phyloP scores from a whole-genome alignment of 805 yeast genomes.

The Blastobotrys parvus region DNA sequence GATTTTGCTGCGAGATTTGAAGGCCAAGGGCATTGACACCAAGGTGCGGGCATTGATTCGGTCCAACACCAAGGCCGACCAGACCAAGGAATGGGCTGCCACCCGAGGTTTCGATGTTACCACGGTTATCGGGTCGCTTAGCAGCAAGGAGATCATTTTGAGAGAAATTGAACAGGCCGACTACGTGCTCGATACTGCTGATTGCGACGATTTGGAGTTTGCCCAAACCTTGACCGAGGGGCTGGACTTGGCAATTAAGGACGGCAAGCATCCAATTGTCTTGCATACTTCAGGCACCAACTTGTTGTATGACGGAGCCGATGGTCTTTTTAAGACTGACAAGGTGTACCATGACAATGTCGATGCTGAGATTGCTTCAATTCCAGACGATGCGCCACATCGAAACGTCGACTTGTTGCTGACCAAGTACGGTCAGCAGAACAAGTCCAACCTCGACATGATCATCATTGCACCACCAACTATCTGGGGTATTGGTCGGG shows the following conservation, averaged over 20 bases:
- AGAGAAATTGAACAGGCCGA: slow-evolving; percentile 9
- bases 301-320: slow-evolving; percentile 9
- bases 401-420: slow-evolving; percentile 13
- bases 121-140: slow-evolving; percentile 8
- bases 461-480: slow-evolving; percentile 17
- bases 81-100: slow-evolving; percentile 13
- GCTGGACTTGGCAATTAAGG: slow-evolving; percentile 4
- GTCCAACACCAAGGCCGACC: slow-evolving; percentile 7
- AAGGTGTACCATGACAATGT: slow-evolving; percentile 11
- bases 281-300: slow-evolving; percentile 16
- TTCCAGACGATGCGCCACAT: slow-evolving; percentile 13
- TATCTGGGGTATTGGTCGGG: slow-evolving; percentile 18
- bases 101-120: slow-evolving; percentile 5
- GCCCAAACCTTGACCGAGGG: slow-evolving; percentile 10
- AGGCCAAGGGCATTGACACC: slow-evolving; percentile 1
- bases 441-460: slow-evolving; percentile 5
- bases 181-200: slow-evolving; percentile 11
- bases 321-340: slow-evolving; percentile 5
- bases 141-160: slow-evolving; percentile 1
- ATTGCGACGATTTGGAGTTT: slow-evolving; percentile 9
- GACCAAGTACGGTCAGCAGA: slow-evolving; percentile 6
- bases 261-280: slow-evolving; percentile 9
- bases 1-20: slow-evolving; percentile 3
- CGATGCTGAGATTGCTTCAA: slow-evolving; percentile 8
- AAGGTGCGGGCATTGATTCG: slow-evolving; percentile 10